Evolutionary conservation across 352 stramenopile species (phyloP).

Genomic region (Thalassiosira hispida): DNA sequence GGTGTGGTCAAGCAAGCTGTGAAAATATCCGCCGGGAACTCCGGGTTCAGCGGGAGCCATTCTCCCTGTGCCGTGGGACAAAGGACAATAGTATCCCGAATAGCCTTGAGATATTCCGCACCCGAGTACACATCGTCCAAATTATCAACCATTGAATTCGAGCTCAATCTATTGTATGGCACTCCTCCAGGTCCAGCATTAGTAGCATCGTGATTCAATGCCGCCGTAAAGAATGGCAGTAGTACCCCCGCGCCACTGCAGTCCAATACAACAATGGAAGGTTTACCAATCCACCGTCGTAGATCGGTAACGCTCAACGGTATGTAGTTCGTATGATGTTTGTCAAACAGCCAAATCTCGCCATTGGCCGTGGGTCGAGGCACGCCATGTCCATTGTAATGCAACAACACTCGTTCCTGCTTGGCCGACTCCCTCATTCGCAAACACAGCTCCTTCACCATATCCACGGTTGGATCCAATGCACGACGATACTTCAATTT

Average conservation of each 20-base stretch:
- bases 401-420: conserved; percentile 95
- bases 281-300: conserved; percentile 90
- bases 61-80: conserved; percentile 93
- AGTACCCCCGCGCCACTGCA: conserved; percentile 95
- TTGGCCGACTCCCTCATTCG: conserved; percentile 92
- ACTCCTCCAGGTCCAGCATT: neutral
- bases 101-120: conserved; percentile 34
- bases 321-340: conserved; percentile 99
- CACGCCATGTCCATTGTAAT: conserved; percentile 99
- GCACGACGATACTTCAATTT: conserved; percentile 92
- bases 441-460: conserved; percentile 93
- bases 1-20: conserved; percentile 99
- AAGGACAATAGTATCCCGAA: conserved; percentile 95
- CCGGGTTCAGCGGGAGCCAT: conserved; percentile 94
- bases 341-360: conserved; percentile 99
- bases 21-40: conserved; percentile 99
- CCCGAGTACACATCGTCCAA: neutral
- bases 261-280: conserved; percentile 96
- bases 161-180: neutral
- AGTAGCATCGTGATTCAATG: conserved; percentile 10
- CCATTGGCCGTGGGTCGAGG: conserved; percentile 95
- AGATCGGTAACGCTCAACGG: conserved; percentile 96
- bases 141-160: neutral
- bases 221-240: conserved; percentile 90
- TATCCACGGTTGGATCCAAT: conserved; percentile 96